Evolutionary conservation across 345 rosid genomes (phyloP), one percentile per base, ranked within the genome.

Genomic region (Hibiscus mutabilis): DNA sequence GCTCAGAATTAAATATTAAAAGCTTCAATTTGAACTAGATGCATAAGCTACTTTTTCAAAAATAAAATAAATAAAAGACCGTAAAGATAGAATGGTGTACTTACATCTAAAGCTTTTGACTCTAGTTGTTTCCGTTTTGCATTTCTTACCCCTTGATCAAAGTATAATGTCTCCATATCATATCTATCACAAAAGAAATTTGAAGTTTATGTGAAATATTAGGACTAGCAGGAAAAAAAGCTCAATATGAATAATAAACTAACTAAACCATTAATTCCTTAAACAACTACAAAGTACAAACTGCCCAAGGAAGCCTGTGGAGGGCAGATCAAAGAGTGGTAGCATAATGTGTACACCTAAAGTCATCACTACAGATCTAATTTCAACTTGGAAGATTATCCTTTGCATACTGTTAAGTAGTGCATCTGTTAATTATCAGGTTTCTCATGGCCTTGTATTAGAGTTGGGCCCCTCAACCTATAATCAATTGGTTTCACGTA

Each of bases 101-200:
- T 81, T 83, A 91, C 97, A 77, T 85, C 87, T 74, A 91, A 80
- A 42, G 89, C 85, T 84, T 85, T 87, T 64, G 83, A 72, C 68
- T 86, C 84, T 73, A 91, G 59, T 57, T 79, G 85, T 74, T 80
- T 51, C 65, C 85, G 78, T 75, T 83, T 91, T 42, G 84, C 84
- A 73, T 82, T 82, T 79, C 89, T 79, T 59, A 91, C 95, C 76
- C 88, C 88, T 73, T 89, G 90, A 67, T 91, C 95, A 53, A 87
- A 91, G 82, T 89, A 89, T 58, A 83, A 75, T 58, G 88, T 78
- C 79, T 89, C 97, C 62, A 5, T 70, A 40, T 89, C 88, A 53
- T 91, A 91, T 69, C 97, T 87, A 72, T 40, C 22, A 31, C 7
- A 69, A 60, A 77, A 57, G 49, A 66, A 72, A 65, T 51, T 74